Conservation (phyloP, 768 basidiomycete genomes). For the Mycena latifolia region DNA sequence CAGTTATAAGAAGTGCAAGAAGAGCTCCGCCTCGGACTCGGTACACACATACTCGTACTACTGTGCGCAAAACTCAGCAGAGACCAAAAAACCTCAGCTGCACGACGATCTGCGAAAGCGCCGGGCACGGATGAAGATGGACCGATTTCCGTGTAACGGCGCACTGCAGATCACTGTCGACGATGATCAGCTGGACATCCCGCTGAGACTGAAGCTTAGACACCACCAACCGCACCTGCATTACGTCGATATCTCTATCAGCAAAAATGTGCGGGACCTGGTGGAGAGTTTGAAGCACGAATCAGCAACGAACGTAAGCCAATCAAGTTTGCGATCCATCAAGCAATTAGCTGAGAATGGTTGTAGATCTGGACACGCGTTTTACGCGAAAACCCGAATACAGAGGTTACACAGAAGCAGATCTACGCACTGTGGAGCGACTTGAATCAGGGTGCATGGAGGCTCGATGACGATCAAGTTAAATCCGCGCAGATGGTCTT, state of each 20-base stretch:
- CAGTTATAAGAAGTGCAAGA: too few relatives aligned
- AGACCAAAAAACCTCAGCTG: too few relatives aligned
- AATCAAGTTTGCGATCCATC: background rate
- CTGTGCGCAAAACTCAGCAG: too few relatives aligned
- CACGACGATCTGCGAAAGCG: background rate
- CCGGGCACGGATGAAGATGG: too few relatives aligned
- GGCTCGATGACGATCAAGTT: slow-evolving; percentile 30
- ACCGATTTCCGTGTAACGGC: too few relatives aligned
- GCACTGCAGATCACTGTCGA: slow-evolving; percentile 1
- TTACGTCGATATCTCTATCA: slow-evolving; percentile 10
- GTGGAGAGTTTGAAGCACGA: slow-evolving; percentile 3
- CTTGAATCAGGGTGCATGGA: slow-evolving; percentile 29
- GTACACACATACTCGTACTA: too few relatives aligned
- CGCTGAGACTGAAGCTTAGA: background rate
- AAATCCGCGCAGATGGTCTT: slow-evolving; percentile 32
- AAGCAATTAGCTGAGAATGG: background rate
- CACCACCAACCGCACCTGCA: background rate
- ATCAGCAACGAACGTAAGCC: slow-evolving; percentile 2
- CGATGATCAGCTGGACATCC: background rate
- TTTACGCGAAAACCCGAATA: background rate
- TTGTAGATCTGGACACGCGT: slow-evolving; percentile 12
- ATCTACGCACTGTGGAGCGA: slow-evolving; percentile 7
- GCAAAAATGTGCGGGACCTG: background rate
- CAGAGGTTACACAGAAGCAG: slow-evolving; percentile 12
- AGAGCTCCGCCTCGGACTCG: too few relatives aligned